Evolutionary conservation across 495 filamentous ascomycete genomes (phyloP), one percentile per base, ranked within the genome.

Genomic region (Aspergillus sparsus): DNA sequence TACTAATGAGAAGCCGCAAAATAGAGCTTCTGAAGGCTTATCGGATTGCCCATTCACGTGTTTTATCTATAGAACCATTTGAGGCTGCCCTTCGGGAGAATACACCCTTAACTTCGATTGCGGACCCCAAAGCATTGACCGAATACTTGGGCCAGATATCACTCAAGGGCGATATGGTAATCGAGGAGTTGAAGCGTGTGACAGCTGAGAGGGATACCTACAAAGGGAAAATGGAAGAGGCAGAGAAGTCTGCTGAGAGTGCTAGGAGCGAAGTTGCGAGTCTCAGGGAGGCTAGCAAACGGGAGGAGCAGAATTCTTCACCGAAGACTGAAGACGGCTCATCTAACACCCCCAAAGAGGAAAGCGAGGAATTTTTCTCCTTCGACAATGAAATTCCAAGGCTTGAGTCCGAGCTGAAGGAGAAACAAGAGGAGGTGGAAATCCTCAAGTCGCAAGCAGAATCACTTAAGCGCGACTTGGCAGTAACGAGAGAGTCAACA

Each of bases 131-230:
- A 61, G 88, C 91, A 2, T 75, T 98, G 34, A 86, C 93, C 4
- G 94, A 98, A 74, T 98, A 98, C 69, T 81, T 98, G n/a, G 94
- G 88, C 62, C 91, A 96, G 71, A 75, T 96, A 41, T 90, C 87
- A 54, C 74, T 92, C 31, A 93, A 93, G 62, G 85, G 87, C 9
- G 92, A 96, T 62, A 91, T 98, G 86, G 85, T 94, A 2, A 82
- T 92, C 81, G 89, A 96, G 15, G 94, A 98, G 70, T 77, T 97
- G n/a, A 96, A 92, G 75, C 83, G 92, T 0, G 85, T 97, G 0
- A 86, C 91, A 0, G 82, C 78, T 27, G 95, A 97, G 63, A 85
- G 88, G 35, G 92, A 98, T 68, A 82, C 83, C 8, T 84, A 85
- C 64, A 96, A 91, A 65, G 87, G 85, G 64, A 92, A 89, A 65